Evolutionary conservation across 306 rosid species (phyloP).

Genomic region (Heteromeles arbutifolia): DNA sequence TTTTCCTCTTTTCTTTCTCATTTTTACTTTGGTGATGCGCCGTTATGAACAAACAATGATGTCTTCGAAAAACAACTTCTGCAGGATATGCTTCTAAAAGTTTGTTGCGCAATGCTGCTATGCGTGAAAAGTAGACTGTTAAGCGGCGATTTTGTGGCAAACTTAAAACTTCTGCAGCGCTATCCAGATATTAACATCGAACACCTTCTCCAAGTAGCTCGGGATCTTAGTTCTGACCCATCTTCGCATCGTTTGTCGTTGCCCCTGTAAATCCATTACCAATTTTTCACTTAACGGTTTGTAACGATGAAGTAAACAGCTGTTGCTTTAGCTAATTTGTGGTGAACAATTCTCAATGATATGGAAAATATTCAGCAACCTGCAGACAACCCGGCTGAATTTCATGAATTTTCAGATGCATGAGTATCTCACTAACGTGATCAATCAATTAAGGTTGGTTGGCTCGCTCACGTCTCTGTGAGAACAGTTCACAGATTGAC

Average conservation of each 20-base stretch:
- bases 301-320: not conserved
- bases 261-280: slow-evolving; percentile 22
- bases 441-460: not conserved
- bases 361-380: not conserved
- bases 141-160: slow-evolving; percentile 67
- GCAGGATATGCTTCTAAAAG: slow-evolving; percentile 80
- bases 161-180: slow-evolving; percentile 65
- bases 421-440: not conserved
- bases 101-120: slow-evolving; percentile 78
- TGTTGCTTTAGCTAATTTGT: not conserved
- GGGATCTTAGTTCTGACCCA: slow-evolving; percentile 51
- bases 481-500: not conserved
- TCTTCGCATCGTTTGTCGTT: slow-evolving; percentile 46
- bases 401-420: not conserved
- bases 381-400: not conserved
- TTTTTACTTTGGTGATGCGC: not conserved
- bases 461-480: not conserved
- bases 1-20: not conserved
- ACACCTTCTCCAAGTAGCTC: slow-evolving; percentile 65
- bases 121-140: slow-evolving; percentile 54
- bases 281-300: not conserved
- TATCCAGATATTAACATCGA: slow-evolving; percentile 62
- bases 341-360: not conserved
- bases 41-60: not conserved
- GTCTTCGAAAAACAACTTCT: not conserved